phyloP scores from a whole-genome alignment of 106 monocot species.

The Apostasia ramifera region DNA sequence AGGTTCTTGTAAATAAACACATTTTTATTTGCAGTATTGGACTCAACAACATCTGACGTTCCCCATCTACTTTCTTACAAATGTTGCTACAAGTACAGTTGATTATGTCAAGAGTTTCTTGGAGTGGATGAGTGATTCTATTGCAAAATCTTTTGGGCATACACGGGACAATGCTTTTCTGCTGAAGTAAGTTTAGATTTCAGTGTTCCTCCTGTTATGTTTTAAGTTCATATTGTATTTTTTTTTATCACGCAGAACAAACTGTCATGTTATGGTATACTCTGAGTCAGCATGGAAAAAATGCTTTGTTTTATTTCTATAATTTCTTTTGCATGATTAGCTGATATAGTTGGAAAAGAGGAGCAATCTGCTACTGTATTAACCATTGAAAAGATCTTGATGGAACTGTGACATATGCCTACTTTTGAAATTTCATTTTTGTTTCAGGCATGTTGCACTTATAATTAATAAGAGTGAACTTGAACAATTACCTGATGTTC shows the following conservation, averaged over 20 bases:
- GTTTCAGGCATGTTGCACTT: conserved; percentile 73
- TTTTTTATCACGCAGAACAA: too few species aligned
- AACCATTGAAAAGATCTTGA: not conserved
- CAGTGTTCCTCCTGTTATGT: not conserved
- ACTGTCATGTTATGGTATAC: too few species aligned
- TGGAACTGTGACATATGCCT: not conserved
- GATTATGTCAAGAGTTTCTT: conserved; percentile 98
- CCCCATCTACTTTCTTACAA: conserved; percentile 91
- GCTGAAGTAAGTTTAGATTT: conserved; percentile 55
- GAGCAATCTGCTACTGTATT: not conserved
- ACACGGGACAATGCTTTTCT: conserved; percentile 87
- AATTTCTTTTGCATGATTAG: too few species aligned
- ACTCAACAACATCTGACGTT: conserved; percentile 66
- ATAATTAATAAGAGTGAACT: conserved; percentile 84
- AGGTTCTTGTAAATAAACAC: too few species aligned
- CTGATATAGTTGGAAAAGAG: not conserved
- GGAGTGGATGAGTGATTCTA: conserved; percentile 97
- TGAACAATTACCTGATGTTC: conserved; percentile 68
- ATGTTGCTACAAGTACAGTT: conserved; percentile 86
- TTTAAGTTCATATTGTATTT: not conserved
- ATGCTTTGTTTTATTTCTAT: too few species aligned
- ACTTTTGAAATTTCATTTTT: conserved; percentile 9
- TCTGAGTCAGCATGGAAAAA: too few species aligned
- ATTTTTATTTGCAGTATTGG: conserved; percentile 62
- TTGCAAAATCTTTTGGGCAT: conserved; percentile 92